phyloP scores from a whole-genome alignment of 495 filamentous ascomycete species.

The Acidiella bohemica region DNA sequence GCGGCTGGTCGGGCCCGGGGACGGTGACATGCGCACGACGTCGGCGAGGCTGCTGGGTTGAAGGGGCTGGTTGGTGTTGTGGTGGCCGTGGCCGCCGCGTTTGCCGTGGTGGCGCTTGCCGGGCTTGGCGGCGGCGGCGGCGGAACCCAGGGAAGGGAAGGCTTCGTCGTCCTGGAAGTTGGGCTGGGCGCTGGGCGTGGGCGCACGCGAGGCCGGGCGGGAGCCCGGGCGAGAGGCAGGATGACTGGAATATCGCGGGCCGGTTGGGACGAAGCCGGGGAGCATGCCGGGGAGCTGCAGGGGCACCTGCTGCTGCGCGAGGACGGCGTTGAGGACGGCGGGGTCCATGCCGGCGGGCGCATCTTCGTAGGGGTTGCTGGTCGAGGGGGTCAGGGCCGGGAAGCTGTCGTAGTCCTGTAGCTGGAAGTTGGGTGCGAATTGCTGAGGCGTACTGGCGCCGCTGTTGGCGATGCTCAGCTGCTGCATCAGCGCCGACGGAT shows the following conservation, averaged over 20 bases:
- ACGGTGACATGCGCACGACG: constrained; percentile 36
- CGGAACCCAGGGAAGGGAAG: constrained; percentile 83
- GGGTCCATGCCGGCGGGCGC: constrained; percentile 2
- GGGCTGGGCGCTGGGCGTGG: constrained; percentile 48
- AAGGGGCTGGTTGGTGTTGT: constrained; percentile 30
- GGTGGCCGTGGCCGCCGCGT: constrained; percentile 57
- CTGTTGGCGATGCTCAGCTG: constrained; percentile 30
- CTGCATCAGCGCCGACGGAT: constrained; percentile 49
- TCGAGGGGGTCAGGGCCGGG: constrained; percentile 55
- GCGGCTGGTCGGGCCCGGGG: constrained; percentile 29
- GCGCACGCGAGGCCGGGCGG: constrained; percentile 61
- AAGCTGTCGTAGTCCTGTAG: constrained; percentile 85
- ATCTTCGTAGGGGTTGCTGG: constrained; percentile 20
- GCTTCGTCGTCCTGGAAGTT: constrained; percentile 89
- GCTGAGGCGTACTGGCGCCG: constrained; percentile 42
- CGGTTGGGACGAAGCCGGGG: constrained; percentile 29
- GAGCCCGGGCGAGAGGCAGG: constrained; percentile 77
- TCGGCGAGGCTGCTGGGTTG: constrained; percentile 85
- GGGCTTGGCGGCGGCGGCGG: constrained; percentile 45
- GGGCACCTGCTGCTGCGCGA: constrained; percentile 9
- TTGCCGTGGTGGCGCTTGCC: constrained; percentile 90
- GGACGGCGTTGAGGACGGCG: constrained; percentile 7
- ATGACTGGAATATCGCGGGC: constrained; percentile 31
- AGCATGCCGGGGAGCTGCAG: constrained; percentile 42
- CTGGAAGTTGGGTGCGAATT: constrained; percentile 52